phyloP scores from a whole-genome alignment of 345 rosid genomes.

The Viola odorata region DNA sequence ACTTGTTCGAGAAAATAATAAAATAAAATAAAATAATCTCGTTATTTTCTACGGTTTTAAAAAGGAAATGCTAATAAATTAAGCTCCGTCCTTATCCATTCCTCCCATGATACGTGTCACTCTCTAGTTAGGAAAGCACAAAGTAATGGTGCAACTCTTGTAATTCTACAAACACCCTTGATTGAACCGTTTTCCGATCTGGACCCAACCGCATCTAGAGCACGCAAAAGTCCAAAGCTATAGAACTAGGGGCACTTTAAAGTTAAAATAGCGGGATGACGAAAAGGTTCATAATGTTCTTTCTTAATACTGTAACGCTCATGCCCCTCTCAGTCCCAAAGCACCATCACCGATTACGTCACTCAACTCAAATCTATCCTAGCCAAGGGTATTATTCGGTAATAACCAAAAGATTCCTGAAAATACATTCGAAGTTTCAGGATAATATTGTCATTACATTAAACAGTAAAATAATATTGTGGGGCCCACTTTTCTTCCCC shows the following conservation, averaged over 20 bases:
- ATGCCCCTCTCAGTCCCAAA: not conserved
- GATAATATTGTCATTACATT: too few relatives aligned
- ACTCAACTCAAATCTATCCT: not conserved
- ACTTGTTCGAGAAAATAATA: too few relatives aligned
- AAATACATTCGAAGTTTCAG: not conserved
- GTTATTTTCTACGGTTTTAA: too few relatives aligned
- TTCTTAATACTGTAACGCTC: not conserved
- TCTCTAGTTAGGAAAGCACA: not conserved
- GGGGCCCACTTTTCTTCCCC: constrained; percentile 19
- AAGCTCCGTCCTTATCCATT: not conserved
- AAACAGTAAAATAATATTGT: not conserved
- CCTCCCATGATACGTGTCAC: not conserved
- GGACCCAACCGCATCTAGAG: constrained; percentile 1
- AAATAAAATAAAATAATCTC: too few relatives aligned
- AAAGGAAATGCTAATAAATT: not conserved
- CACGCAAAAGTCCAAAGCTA: not conserved
- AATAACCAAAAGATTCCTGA: not conserved
- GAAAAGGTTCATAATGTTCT: not conserved
- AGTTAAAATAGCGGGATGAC: not conserved
- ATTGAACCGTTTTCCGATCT: constrained; percentile 1
- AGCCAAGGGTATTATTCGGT: not conserved
- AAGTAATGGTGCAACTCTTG: not conserved
- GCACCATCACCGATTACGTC: not conserved
- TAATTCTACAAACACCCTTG: too few relatives aligned
- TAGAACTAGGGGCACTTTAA: not conserved